Evolutionary conservation across 805 yeast species (phyloP).

Genomic region (Tanozyma kutaoensis): DNA sequence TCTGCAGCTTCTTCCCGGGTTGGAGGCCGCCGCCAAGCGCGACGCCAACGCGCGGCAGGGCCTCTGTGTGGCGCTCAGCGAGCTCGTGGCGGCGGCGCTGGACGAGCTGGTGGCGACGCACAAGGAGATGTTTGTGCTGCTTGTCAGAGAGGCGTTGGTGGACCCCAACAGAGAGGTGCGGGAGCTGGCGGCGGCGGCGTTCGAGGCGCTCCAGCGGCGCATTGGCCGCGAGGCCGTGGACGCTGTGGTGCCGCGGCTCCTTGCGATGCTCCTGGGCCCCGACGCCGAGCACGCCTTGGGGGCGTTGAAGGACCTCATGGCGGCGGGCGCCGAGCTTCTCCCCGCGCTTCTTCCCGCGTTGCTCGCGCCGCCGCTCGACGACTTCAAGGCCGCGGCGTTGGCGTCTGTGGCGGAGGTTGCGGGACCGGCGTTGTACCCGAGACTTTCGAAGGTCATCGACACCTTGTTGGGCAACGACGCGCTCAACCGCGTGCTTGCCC

Average conservation of each 20-base stretch:
- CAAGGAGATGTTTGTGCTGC: conserved; percentile 56
- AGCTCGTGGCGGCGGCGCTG: conserved; percentile 66
- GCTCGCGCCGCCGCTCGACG: conserved; percentile 67
- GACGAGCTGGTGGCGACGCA: conserved; percentile 46
- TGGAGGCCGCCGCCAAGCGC: conserved; percentile 39
- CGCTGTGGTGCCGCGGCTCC: conserved; percentile 73
- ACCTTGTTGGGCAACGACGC: conserved; percentile 51
- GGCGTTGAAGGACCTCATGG: conserved; percentile 87
- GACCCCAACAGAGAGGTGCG: conserved; percentile 68
- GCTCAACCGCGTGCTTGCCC: conserved; percentile 54
- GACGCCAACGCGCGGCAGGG: conserved; percentile 91
- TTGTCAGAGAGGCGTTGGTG: conserved; percentile 67
- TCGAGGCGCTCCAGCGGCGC: conserved; percentile 72
- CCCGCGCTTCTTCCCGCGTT: conserved; percentile 84
- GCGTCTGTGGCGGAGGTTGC: conserved; percentile 85
- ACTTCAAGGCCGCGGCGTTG: conserved; percentile 76
- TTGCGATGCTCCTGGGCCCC: conserved; percentile 42
- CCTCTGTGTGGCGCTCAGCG: conserved; percentile 86
- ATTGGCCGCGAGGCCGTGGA: conserved; percentile 82
- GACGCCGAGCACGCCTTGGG: conserved; percentile 64
- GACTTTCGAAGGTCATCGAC: conserved; percentile 62
- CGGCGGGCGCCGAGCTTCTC: conserved; percentile 84
- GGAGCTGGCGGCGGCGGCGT: conserved; percentile 83
- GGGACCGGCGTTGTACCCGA: conserved; percentile 64
- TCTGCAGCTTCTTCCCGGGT: conserved; percentile 71